Evolutionary conservation across 805 yeast species (phyloP), one percentile per base, ranked within the genome.

Genomic region (Wickerhamiella brachini): DNA sequence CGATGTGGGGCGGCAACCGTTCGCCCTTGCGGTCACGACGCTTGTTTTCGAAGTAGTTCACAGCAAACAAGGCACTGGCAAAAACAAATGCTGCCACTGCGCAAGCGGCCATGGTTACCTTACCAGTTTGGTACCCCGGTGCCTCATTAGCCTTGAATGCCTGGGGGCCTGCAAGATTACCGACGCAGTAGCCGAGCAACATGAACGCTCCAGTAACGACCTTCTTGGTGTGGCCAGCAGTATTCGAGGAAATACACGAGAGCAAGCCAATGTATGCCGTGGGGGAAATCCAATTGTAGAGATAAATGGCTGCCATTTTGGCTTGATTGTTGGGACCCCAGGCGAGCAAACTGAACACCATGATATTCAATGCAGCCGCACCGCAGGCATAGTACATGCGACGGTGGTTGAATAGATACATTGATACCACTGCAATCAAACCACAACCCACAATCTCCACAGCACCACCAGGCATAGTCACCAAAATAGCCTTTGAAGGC

Each of bases 181-280:
- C 85, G 46, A 79, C 75, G 42, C 85, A 78, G 62, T 81, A 84
- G 4, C 79, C 83, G 52, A 83, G 72, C 63, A 83, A 71, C 49
- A 74, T 74, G 34, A 79, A 63, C 5, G 81, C 81, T 48, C 79
- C 76, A 21, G 77, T 73, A 4, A 78, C 72, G 56, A 79, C 71
- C 58, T 82, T 80, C 65, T 85, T 85, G 10, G 89, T 82, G 55
- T 78, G 76, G 10, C 93, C 94, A 1, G 88, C 80, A 29, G 80
- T 74, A 62, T 83, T 74, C 2, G 77, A 68, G 41, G 70, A 65
- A 17, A 54, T 47, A 20, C 48, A 39, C 12, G 56, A 54, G 17
- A 53, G 17, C n/a, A 53, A 26, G 7, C 48, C 45, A 23, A 44
- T 49, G 48, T 44, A 52, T 72, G 68, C 59, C 74, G 39, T 47